Evolutionary conservation across 78 protist genomes (phyloP).

Genomic region (Chrysochromulina parva): DNA sequence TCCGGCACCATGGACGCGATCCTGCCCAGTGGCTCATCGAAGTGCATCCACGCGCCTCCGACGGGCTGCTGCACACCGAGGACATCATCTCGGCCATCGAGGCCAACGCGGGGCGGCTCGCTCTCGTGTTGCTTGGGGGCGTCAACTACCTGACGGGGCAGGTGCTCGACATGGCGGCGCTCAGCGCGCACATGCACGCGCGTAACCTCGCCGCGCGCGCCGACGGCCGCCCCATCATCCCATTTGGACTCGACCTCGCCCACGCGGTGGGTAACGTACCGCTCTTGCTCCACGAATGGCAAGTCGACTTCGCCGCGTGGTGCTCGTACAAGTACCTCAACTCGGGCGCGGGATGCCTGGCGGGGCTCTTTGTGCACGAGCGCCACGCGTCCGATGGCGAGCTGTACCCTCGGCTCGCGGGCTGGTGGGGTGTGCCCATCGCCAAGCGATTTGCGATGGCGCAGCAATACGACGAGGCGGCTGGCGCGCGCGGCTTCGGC

Average conservation of each 20-base stretch:
- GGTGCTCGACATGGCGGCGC: conserved; percentile 68
- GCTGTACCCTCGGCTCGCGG: conserved; percentile 52
- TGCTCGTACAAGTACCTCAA: conserved; percentile 93
- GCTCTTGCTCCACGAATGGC: conserved; percentile 88
- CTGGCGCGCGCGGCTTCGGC: conserved; percentile 78
- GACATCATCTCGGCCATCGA: conserved; percentile 43
- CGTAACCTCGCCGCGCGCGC: conserved; percentile 17
- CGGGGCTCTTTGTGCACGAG: conserved; percentile 79
- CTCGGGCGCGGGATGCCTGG: conserved; percentile 90
- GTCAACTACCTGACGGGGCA: conserved; percentile 57
- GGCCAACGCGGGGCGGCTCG: conserved; percentile 45
- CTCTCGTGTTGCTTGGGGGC: conserved; percentile 44
- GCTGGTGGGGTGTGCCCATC: conserved; percentile 88
- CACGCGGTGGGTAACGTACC: conserved; percentile 91
- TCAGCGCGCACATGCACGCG: conserved; percentile 32
- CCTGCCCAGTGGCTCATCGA: conserved; percentile 58
- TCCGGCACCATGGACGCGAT: conserved; percentile 61
- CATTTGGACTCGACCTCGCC: conserved; percentile 88
- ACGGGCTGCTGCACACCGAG: conserved; percentile 49
- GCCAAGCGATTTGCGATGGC: conserved; percentile 73
- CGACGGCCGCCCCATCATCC: background rate
- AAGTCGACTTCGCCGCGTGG: conserved; percentile 91
- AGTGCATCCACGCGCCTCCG: conserved; percentile 55
- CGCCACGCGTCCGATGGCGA: conserved; percentile 36
- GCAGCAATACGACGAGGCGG: conserved; percentile 48